A percentile compares a stretch with the other conserved stretches of the same genome.
Evolutionary conservation across 495 filamentous ascomycete species (phyloP).

Genomic region (Penicillium cosmopolitanum): DNA sequence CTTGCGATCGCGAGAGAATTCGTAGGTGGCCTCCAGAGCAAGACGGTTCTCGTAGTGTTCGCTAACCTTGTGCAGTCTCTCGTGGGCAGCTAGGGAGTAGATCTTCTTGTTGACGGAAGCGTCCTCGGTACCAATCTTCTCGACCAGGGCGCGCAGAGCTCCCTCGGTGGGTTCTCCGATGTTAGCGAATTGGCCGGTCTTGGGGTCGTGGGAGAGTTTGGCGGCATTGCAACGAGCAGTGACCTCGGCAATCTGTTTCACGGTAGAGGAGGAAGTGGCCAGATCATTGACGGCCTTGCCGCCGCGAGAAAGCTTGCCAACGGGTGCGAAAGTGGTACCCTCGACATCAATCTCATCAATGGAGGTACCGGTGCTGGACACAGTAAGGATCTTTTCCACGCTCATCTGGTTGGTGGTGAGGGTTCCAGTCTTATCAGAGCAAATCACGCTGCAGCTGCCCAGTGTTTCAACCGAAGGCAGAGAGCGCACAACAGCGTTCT

Average conservation of each 20-base stretch:
- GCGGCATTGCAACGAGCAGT: constrained; percentile 91
- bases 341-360: constrained; percentile 90
- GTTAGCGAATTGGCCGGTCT: constrained; percentile 72
- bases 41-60: constrained; percentile 79
- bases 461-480: constrained; percentile 97
- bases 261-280: constrained; percentile 73
- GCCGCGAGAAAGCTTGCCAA: constrained; percentile 67
- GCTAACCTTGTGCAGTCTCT: constrained; percentile 77
- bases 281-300: constrained; percentile 72
- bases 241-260: constrained; percentile 82
- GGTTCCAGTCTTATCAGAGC: constrained; percentile 99
- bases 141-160: constrained; percentile 84
- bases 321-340: constrained; percentile 90
- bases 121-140: constrained; percentile 86
- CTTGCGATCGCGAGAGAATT: constrained; percentile 97
- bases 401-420: constrained; percentile 99
- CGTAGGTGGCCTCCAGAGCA: constrained; percentile 81
- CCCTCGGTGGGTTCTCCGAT: constrained; percentile 97
- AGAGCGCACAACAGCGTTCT: constrained; percentile 95
- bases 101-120: constrained; percentile 57
- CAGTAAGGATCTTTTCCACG: constrained; percentile 86
- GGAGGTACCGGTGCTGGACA: constrained; percentile 70
- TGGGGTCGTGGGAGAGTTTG: constrained; percentile 77
- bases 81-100: constrained; percentile 48
- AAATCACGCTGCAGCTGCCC: constrained; percentile 98